Evolutionary conservation across 2,329 filamentous ascomycete genomes (phyloP), one percentile per base, ranked within the genome.

Genomic region (Alternaria ethzedia): DNA sequence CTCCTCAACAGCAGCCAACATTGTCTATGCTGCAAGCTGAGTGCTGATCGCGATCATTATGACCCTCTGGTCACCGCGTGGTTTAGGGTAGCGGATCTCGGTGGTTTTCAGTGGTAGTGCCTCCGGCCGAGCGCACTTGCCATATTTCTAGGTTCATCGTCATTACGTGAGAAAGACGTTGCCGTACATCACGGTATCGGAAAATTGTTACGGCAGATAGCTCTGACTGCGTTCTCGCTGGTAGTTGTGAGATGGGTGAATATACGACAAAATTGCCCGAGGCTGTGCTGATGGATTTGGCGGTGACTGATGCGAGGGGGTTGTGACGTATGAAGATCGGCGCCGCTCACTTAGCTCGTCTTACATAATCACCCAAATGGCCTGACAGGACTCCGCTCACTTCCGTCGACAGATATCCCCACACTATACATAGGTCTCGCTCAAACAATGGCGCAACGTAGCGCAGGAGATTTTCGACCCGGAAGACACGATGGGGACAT

Each of bases 251-350:
- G 25, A 21, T 21, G 11, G 13, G 26, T 30, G 17, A 6, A 23
- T n/a, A 11, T 9, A 13, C 32, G n/a, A n/a, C 36, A 28, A 2
- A 21, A 41, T 11, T 30, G 26, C 41, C 25, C 28, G 44, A 43
- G 2, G 11, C 12, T 21, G 15, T 21, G 15, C 13, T 43, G 17
- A 17, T 20, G 10, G 30, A n/a, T 43, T n/a, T 23, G 21, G 45
- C 26, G 12, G 44, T 41, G 25, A 17, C 28, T 15, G 17, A 21
- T 9, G 13, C 26, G 17, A 21, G 23, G 9, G 15, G 23, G 20
- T 44, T 12, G 25, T 61, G 58, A 57, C 45, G 52, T 49, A 45
- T 32, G 59, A n/a, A 61, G 49, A 54, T 30, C 41, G 13, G 26
- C 45, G 25, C n/a, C 7, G 17, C 20, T 36, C n/a, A 25, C 17